Evolutionary conservation across 1,284 basidiomycete species (phyloP), one percentile per base, ranked within the genome.

Genomic region (Ceratobasidium theobromae): DNA sequence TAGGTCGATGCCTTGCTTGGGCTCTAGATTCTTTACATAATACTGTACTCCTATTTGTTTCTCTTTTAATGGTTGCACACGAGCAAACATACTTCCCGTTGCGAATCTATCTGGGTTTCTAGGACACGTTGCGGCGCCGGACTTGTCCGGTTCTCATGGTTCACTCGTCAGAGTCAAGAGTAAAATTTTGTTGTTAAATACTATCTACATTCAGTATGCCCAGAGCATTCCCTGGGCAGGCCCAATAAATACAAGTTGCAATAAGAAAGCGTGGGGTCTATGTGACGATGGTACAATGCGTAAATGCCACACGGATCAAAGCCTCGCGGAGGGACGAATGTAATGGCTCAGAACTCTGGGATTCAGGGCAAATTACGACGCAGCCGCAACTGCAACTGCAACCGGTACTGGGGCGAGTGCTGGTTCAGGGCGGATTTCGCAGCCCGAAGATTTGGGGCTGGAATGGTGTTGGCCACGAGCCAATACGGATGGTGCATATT

Each of bases 341-440:
- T 8, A 16, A n/a, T n/a, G n/a, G n/a, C n/a, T n/a, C n/a, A n/a
- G n/a, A n/a, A n/a, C n/a, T n/a, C n/a, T n/a, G n/a, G n/a, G n/a
- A n/a, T n/a, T n/a, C n/a, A n/a, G n/a, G n/a, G n/a, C n/a, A n/a
- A n/a, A n/a, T n/a, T n/a, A n/a, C n/a, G n/a, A n/a, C n/a, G n/a
- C n/a, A n/a, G n/a, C n/a, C n/a, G n/a, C n/a, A n/a, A n/a, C n/a
- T n/a, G n/a, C n/a, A n/a, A n/a, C n/a, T 16, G 16, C 35, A 8
- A 16, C 8, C 16, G 35, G 35, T 33, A 32, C 45, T 51, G 21
- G 57, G 38, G 32, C 57, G 57, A 30, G 57, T 48, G 57, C 46
- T 60, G 57, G 49, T 46, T 60, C 57, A 23, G 57, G 57, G 25
- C 57, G 57, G 35, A 60, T 43, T 21, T 49, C 57, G 32, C 38